Percentiles rank a stretch among this genome's conserved stretches.
Conservation (phyloP, 257 asterid genomes). For the Solanum raphanifolium region DNA sequence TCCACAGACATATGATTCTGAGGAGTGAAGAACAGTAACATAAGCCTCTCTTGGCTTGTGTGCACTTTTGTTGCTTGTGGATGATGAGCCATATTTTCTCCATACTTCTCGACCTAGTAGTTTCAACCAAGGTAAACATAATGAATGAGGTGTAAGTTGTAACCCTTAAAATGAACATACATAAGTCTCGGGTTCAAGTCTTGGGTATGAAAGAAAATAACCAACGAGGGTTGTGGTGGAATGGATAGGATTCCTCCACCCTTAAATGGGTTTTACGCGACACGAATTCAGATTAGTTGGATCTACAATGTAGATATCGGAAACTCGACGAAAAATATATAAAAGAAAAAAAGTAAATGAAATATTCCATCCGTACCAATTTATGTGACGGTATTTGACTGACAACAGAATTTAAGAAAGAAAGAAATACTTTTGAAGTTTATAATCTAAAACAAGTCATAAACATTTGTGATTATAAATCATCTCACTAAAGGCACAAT, state of each 20-base stretch:
- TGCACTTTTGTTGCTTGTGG: background rate
- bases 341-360: background rate
- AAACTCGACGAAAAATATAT: background rate
- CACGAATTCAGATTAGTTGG: background rate
- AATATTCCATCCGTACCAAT: background rate
- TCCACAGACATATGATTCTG: conserved; percentile 37
- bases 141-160: background rate
- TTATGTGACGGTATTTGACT: background rate
- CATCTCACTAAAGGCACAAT: background rate
- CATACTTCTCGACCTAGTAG: conserved; percentile 6
- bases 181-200: background rate
- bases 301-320: background rate
- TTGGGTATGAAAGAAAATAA: background rate
- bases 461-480: background rate
- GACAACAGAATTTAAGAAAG: background rate
- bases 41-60: conserved; percentile 27
- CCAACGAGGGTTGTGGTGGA: background rate
- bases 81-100: background rate
- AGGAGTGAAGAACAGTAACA: conserved; percentile 28
- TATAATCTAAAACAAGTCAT: background rate
- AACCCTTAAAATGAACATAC: background rate
- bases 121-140: background rate
- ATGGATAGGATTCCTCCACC: background rate
- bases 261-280: background rate
- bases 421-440: background rate